Evolutionary conservation across 129 eudicot species (phyloP).

Genomic region (Centella asiatica): DNA sequence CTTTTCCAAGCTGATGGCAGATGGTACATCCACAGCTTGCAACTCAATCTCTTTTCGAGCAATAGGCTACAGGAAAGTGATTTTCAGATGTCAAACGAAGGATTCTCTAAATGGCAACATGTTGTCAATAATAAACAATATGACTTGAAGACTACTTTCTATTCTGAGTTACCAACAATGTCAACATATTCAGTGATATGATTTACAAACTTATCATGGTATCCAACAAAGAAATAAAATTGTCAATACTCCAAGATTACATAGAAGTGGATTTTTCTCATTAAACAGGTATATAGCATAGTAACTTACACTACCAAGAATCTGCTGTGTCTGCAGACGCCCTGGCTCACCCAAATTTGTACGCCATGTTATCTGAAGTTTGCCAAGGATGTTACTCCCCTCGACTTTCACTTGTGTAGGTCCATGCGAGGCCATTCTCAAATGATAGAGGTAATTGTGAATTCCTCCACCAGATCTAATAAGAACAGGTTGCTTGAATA

Average conservation of each 20-base stretch:
- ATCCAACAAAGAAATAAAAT: not conserved
- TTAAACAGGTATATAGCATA: not conserved
- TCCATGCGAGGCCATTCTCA: constrained; percentile 46
- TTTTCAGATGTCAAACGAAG: constrained; percentile 8
- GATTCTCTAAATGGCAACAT: not conserved
- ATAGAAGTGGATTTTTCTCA: not conserved
- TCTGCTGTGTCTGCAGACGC: constrained; percentile 94
- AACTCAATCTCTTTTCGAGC: constrained; percentile 73
- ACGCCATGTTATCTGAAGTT: constrained; percentile 98
- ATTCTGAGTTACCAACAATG: not conserved
- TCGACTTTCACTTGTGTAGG: constrained; percentile 45
- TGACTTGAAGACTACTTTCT: not conserved
- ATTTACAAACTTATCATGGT: not conserved
- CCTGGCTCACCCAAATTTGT: constrained; percentile 98
- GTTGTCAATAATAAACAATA: not conserved
- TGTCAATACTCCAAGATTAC: not conserved
- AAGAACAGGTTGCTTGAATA: constrained; percentile 71
- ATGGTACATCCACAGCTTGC: constrained; percentile 66
- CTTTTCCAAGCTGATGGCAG: constrained; percentile 61
- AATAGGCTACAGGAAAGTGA: constrained; percentile 52
- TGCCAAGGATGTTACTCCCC: constrained; percentile 88
- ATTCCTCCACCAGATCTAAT: constrained; percentile 91
- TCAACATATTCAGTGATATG: not conserved
- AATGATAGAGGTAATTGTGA: constrained; percentile 73
- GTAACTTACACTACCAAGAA: constrained; percentile 77